Base-by-base conservation (phyloP, 106 monocot species). In the Xerophyta viscosa region DNA sequence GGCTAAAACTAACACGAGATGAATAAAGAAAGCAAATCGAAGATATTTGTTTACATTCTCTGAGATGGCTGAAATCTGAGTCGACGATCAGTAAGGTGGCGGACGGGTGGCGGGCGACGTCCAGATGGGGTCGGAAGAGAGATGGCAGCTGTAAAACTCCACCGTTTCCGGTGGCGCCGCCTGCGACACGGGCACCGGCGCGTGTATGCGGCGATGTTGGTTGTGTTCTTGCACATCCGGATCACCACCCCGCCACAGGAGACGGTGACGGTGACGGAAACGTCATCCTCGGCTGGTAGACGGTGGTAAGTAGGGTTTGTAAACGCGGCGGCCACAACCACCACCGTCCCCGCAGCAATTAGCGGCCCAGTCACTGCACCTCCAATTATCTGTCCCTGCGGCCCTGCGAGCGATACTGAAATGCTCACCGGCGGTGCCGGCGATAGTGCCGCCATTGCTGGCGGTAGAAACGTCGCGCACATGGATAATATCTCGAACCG, bases 321-420 rank as follows among this genome's bases (percentile, higher is more conserved):
- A 54, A 88, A 88, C 0, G 65, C 62, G 1, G 82, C 78, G 0
- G 72, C 75, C 17, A 88, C 53, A 4, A 82, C 46, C 11, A 64
- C 58, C 53, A 88, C 87, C 12, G 75, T 72, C 15, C 66, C 75
- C 8, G 78, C 71, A 6, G 87, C 74, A 19, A 75, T 29, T 12
- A 88, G 52, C 51, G 78, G 82, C 17, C 82, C 78, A 11, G 64
- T 75, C 23, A 78, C 75, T 29, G 41, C 28, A 0, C 85, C 85
- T 0, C 82, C 87, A 12, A 88, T 48, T 19, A 88, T 48, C 75
- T 79, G 82, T n/a, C 87, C 87, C 26, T 75, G 73, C 14, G 75
- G 75, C 10, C 87, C 87, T 0, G 75, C 75, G n/a, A 88, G 51
- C 26, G 78, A 71, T 10, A 82, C 62, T 14, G 86, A 77, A 48